phyloP scores from a whole-genome alignment of 2,329 filamentous ascomycete species.

The Chaetomium sp. region DNA sequence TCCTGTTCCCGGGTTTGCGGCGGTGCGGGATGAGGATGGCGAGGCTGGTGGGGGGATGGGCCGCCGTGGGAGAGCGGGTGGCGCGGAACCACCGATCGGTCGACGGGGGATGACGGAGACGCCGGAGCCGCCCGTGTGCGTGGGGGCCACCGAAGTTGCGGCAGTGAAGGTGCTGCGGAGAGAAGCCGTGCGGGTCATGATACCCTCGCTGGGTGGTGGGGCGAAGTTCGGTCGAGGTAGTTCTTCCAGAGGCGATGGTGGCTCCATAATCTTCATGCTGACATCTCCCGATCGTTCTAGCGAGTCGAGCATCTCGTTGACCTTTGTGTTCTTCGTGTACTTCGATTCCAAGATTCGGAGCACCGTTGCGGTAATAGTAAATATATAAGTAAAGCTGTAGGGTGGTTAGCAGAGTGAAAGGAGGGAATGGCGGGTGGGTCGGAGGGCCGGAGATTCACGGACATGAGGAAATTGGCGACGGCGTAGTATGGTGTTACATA shows the following conservation, averaged over 20 bases:
- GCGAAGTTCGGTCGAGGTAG: slow-evolving; percentile 6
- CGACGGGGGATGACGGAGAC: slow-evolving; percentile 13
- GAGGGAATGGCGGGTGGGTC: background rate
- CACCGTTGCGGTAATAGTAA: slow-evolving; percentile 16
- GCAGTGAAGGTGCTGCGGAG: slow-evolving; percentile 22
- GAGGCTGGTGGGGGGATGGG: background rate
- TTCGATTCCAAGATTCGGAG: slow-evolving; percentile 27
- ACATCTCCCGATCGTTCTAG: slow-evolving; percentile 22
- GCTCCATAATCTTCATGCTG: slow-evolving; percentile 21
- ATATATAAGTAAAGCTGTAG: slow-evolving; percentile 17
- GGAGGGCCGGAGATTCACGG: slow-evolving; percentile 6
- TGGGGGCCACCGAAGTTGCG: slow-evolving; percentile 10
- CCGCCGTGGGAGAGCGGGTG: background rate
- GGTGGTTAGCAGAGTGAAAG: background rate
- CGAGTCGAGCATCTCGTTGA: slow-evolving; percentile 24
- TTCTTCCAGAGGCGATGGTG: slow-evolving; percentile 6
- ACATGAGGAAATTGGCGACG: slow-evolving; percentile 28
- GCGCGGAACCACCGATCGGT: slow-evolving; percentile 7
- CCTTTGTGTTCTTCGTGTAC: slow-evolving; percentile 24
- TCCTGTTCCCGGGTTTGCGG: background rate
- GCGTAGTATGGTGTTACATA: slow-evolving; percentile 31
- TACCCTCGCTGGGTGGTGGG: slow-evolving; percentile 22
- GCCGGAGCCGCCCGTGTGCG: slow-evolving; percentile 2
- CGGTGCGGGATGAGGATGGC: background rate
- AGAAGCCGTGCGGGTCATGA: slow-evolving; percentile 24